Base-by-base conservation (phyloP, 1,139 yeast species). In the Nakaseomyces glabratus region DNA sequence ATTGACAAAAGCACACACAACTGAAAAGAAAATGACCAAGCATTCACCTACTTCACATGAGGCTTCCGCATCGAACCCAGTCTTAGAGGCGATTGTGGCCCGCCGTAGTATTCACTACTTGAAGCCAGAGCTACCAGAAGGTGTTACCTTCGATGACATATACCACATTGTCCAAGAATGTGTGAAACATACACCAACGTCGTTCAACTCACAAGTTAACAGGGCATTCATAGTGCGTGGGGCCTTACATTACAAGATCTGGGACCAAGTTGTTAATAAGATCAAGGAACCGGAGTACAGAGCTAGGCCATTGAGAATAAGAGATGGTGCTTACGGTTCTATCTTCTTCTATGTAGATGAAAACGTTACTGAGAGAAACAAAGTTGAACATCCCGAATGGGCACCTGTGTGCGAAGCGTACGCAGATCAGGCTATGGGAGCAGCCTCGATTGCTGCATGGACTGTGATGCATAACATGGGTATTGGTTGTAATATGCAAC, bases 401-500 rank as follows among this genome's bases (percentile, higher is more conserved):
- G 58, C 60, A 9, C 58, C 52, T 32, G 53, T 51, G 43, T 62
- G 64, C 61, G 66, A 63, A 44, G 45, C 47, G 37, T 65, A 61
- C 46, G 66, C 67, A 18, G 51, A 63, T 29, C 59, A 63, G 37
- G 49, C 65, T 33, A 55, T 58, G 38, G 70, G 69, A 49, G 61
- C 65, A 34, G 66, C 64, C 34, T 66, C 62, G 51, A 57, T 61
- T 30, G 45, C 50, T 43, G 46, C 63, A 13, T 65, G 70, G 70
- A 49, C 65, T 25, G 62, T 63, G 24, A 51, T 65, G 21, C 52
- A 57, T 31, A 57, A 52, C 28, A 49, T 60, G 35, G 64, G 64
- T 35, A 49, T 64, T 28, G 69, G 69, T 43, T 66, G 61, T 37
- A 63, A 61, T 44, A 54, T 65, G 39, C 70, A 65, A 55, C 70